Conservation (phyloP, 495 filamentous ascomycete species). For the Talaromyces wortmannii region DNA sequence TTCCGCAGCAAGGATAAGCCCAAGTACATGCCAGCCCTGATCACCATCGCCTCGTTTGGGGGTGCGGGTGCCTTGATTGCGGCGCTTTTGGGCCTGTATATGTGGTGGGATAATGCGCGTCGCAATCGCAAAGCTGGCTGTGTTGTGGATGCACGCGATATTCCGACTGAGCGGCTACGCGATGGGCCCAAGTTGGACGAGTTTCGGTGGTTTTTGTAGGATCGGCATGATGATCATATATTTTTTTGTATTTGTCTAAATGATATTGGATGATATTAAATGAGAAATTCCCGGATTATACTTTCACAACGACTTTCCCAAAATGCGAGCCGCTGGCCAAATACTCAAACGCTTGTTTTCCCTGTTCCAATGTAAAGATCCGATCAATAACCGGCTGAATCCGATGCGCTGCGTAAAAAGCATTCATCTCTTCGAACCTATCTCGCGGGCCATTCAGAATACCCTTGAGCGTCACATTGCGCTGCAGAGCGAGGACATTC, state of each 20-base stretch:
- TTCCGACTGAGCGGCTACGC: conserved; percentile 60
- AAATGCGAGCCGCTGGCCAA: conserved; percentile 66
- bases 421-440: conserved; percentile 57
- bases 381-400: conserved; percentile 59
- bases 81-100: conserved; percentile 52
- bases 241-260: not conserved
- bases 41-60: conserved; percentile 69
- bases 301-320: conserved; percentile 64
- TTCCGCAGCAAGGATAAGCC: conserved; percentile 66
- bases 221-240: not conserved
- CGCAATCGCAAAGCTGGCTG: conserved; percentile 56
- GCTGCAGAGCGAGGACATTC: conserved; percentile 41
- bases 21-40: conserved; percentile 66
- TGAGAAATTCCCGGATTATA: no score
- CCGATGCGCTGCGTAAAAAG: conserved; percentile 50
- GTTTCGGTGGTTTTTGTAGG: conserved; percentile 64
- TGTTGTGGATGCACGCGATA: conserved; percentile 53
- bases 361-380: conserved; percentile 48
- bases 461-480: conserved; percentile 48
- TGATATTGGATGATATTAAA: not conserved
- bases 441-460: conserved; percentile 53
- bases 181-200: conserved; percentile 59
- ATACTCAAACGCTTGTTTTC: conserved; percentile 42
- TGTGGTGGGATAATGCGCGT: conserved; percentile 63
- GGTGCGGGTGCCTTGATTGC: conserved; percentile 55